Base-by-base conservation (phyloP, 768 basidiomycete genomes). In the Hysterangium stoloniferum region DNA sequence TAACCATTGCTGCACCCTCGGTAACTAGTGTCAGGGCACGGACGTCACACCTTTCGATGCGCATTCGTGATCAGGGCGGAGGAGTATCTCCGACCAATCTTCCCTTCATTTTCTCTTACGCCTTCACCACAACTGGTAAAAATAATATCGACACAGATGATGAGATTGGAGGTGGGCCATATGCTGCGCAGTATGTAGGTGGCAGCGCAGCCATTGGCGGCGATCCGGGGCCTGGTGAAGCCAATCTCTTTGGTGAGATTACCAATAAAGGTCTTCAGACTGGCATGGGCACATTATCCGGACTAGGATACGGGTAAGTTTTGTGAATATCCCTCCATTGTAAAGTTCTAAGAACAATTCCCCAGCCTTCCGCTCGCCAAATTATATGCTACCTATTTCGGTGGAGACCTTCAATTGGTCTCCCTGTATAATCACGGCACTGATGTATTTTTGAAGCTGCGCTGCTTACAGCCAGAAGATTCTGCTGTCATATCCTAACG, bases 211-310 rank as follows among this genome's bases (percentile, higher is more conserved):
- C 78, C 24, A 67, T 85, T 33, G 77, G 68, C 11, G 67, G 61
- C 2, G 71, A 61, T 5, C 24, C 25, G 7, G 67, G 66, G 28
- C 62, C 64, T 35, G 71, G 73, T 8, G 73, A 73, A 41, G 72
- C 68, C 2, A 76, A 77, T 57, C 61, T 92, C 31, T 90, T 92
- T 58, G 75, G 77, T 19, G 88, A 88, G 61, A 87, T 92, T 20
- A 80, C 86, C 2, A 77, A 78, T 0, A 82, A 84, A 58, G 84
- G 86, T 6, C 58, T 92, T 34, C 84, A 88, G 61, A 80, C 79
- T 7, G 87, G 86, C 12, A 69, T 92, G 60, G 91, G 91, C n/a
- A 89, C 88, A 3, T 86, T 94, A 52, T 90, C 91, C 6, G 91
- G 91, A 0, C 66, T 94, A 27, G 91, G 91, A 2, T 94, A 92